phyloP scores from a whole-genome alignment of 1,139 yeast genomes.

The Suhomyces ambrosiae region DNA sequence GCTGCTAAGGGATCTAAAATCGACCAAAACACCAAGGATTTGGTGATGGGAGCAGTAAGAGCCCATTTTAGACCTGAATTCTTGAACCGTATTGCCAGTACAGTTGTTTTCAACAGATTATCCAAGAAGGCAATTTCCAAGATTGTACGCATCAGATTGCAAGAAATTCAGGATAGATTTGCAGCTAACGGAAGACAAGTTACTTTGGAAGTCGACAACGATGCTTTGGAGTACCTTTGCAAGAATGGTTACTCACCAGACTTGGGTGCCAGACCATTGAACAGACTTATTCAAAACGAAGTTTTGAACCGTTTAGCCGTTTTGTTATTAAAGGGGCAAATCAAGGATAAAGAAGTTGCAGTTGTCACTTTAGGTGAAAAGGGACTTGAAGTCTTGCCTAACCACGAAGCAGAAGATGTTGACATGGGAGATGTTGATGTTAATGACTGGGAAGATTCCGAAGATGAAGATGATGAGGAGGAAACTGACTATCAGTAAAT shows the following conservation, averaged over 20 bases:
- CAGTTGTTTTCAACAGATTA: constrained; percentile 87
- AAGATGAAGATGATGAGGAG: constrained; percentile 54
- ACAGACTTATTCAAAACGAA: constrained; percentile 88
- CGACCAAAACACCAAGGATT: constrained; percentile 64
- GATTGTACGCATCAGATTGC: constrained; percentile 82
- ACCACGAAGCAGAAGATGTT: constrained; percentile 70
- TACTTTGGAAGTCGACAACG: constrained; percentile 65
- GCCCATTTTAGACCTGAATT: constrained; percentile 97
- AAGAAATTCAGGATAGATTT: constrained; percentile 84
- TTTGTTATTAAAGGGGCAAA: constrained; percentile 82
- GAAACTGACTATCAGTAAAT: constrained; percentile 7
- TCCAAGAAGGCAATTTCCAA: constrained; percentile 89
- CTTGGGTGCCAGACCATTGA: constrained; percentile 96
- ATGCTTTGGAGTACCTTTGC: constrained; percentile 79
- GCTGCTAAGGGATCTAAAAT: constrained; percentile 67
- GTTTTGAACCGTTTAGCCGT: constrained; percentile 86
- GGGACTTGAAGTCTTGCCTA: constrained; percentile 80
- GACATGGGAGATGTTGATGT: constrained; percentile 58
- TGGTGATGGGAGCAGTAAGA: constrained; percentile 84
- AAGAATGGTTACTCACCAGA: constrained; percentile 88
- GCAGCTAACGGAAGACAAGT: constrained; percentile 79
- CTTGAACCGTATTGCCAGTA: constrained; percentile 90
- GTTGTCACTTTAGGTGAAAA: constrained; percentile 58
- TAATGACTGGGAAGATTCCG: constrained; percentile 57
- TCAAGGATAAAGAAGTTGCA: constrained; percentile 84